Base-by-base conservation (phyloP, 805 yeast genomes). In the Debaryomyces maramus region DNA sequence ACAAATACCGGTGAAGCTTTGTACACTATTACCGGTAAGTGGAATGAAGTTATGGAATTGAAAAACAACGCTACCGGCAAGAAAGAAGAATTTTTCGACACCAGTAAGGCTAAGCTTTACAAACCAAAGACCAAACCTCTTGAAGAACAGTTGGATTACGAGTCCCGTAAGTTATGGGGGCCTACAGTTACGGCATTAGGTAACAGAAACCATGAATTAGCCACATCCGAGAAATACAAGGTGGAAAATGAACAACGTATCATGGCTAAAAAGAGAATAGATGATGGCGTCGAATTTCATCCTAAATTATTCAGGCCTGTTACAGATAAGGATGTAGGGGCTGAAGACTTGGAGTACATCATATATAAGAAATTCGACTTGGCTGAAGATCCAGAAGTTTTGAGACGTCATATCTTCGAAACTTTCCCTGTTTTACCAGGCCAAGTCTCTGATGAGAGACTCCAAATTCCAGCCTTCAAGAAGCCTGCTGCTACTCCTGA, bases 201-300 rank as follows among this genome's bases (percentile, higher is more conserved):
- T 3, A 60, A 70, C 27, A 77, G 96, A 48, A 80, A 93, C 58
- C 99, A 93, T 61, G 74, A 70, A 13, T 67, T 71, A 3, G 98
- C 98, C 1, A 93, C 99, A 0, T 85, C 81, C 21, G 96, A 89
- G 57, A 93, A 93, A 64, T 85, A 72, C 56, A 77, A 79, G 50
- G 88, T 93, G 40, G 99, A 93, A 65, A 85, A 88, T 45, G 73
- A 73, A n/a, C 99, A 93, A 66, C 78, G 99, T 58, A 65, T 65
- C 14, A 64, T 71, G 30, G 88, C 96, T 11, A 84, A 81, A 59
- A 74, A 80, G 52, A 77, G 98, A 51, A 63, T 67, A 14, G 96
- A 85, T 48, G 85, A 83, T 35, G 95, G 91, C 10, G 82, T 77
- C 1, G 89, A 82, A 49, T 89, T 86, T 61, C 80, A 78, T 49